Evolutionary conservation across 2,329 filamentous ascomycete species (phyloP), one percentile per base, ranked within the genome.

Genomic region (Biscogniauxia marginata): DNA sequence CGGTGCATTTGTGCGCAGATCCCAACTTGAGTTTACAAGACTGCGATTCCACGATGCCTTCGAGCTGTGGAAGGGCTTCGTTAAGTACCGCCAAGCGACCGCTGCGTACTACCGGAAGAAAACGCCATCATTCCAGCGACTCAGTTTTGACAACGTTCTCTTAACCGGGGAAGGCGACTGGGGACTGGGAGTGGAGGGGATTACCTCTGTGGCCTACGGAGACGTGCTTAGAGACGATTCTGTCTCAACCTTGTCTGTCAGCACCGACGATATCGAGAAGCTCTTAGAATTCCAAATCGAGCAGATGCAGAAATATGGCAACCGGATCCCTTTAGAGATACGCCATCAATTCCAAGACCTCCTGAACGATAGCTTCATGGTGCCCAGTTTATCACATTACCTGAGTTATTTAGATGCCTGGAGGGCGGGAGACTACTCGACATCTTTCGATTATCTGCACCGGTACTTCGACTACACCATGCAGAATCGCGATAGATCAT

Each of bases 401-500:
- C 79, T 95, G 7, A 86, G 88, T 64, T 98, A 96, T 68, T 85
- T 97, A 13, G 93, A 99, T 71, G 85, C 92, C 0, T 98, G 93
- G 93, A 85, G 89, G 70, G 87, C 91, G 3, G 93, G 93, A 4
- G 92, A 98, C 72, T 96, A 93, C 67, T 86, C 90, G 11, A 91
- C 90, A 0, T 89, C 95, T 0, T 95, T 97, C 69, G 93, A 99
- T 67, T 88, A 88, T 63, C 80, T 99, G 19, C 93, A 98, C 71
- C 87, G 91, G 51, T 99, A 97, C 72, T 99, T 97, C 67, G 95
- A 99, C 72, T 97, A 96, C 73, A 95, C 93, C 1, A 92, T 96
- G 85, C 89, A 95, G 66, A 89, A 86, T 63, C 80, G 86, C 58
- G 90, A 96, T 66, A 87, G 90, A 21, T 84, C 89, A 4, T 93